Conservation (phyloP, 1,284 basidiomycete species). For the Moesziomyces sp. region DNA sequence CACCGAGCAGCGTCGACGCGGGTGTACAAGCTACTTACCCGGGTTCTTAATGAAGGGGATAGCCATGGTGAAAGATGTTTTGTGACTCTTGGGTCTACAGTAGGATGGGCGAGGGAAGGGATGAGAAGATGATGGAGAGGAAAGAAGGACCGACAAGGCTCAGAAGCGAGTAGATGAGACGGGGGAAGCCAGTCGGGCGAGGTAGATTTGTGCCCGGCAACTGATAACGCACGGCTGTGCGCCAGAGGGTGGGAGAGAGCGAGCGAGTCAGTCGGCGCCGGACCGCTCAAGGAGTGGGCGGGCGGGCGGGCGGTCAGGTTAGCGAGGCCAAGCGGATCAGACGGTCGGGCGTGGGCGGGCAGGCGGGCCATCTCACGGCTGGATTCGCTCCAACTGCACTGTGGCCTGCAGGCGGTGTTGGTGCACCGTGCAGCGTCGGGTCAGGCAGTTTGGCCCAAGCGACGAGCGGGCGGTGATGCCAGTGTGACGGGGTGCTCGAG, state of each 20-base stretch:
- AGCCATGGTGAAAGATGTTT: conserved; percentile 45
- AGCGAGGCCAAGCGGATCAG: not conserved
- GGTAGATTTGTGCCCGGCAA: no score
- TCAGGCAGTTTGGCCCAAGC: not conserved
- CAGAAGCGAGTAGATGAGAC: not conserved
- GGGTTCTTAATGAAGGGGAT: conserved; percentile 57
- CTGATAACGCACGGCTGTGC: no score
- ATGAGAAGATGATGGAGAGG: conserved; percentile 16
- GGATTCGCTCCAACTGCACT: not conserved
- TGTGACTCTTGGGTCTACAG: conserved; percentile 22
- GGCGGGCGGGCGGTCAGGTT: not conserved
- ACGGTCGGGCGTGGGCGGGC: conserved; percentile 4
- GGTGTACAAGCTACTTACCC: conserved; percentile 32
- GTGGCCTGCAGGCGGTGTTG: not conserved
- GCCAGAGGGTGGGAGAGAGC: no score
- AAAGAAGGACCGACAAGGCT: not conserved
- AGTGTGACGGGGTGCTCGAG: not conserved
- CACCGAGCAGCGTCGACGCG: conserved; percentile 1
- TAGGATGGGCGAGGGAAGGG: not conserved
- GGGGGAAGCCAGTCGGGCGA: no score
- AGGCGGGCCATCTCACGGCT: conserved; percentile 16
- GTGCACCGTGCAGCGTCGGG: not conserved
- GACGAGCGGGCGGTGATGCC: not conserved
- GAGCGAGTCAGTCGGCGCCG: no score
- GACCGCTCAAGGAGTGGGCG: not conserved